Evolutionary conservation across 2,329 filamentous ascomycete genomes (phyloP).

Genomic region (Fusarium cyanostomum): DNA sequence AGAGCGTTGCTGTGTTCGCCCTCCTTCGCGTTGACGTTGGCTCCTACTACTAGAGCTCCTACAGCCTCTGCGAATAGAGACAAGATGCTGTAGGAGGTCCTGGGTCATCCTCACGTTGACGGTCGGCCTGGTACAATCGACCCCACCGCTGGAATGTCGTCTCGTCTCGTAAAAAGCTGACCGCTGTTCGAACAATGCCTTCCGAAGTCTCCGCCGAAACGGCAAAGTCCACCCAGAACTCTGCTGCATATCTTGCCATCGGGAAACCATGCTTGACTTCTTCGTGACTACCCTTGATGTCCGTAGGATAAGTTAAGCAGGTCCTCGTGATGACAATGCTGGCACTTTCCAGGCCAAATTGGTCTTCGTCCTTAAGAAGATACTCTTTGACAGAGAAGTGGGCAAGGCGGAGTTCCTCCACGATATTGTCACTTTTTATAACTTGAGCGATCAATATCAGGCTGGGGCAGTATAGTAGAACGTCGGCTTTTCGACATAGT

Average conservation of each 20-base stretch:
- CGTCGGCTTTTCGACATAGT: neutral
- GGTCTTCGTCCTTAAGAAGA: slow-evolving; percentile 12
- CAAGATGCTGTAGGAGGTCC: slow-evolving; percentile 6
- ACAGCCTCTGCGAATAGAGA: slow-evolving; percentile 15
- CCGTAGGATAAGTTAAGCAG: slow-evolving; percentile 35
- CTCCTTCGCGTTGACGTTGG: slow-evolving; percentile 8
- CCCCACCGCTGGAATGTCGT: slow-evolving; percentile 19
- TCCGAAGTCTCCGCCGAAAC: slow-evolving; percentile 5
- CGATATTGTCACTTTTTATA: neutral
- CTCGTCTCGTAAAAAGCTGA: slow-evolving; percentile 22
- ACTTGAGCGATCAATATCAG: slow-evolving; percentile 18
- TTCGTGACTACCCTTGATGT: slow-evolving; percentile 8
- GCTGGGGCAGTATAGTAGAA: slow-evolving; percentile 28
- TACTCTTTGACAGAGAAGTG: slow-evolving; percentile 43
- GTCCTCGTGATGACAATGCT: slow-evolving; percentile 32
- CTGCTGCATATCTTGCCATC: slow-evolving; percentile 32
- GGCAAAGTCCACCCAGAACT: slow-evolving; percentile 26
- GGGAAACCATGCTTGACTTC: slow-evolving; percentile 21
- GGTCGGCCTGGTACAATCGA: slow-evolving; percentile 14
- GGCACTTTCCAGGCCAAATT: slow-evolving; percentile 7
- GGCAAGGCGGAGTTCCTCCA: slow-evolving; percentile 34
- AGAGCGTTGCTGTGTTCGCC: slow-evolving; percentile 24
- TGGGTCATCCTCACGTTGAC: neutral
- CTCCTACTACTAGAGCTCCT: slow-evolving; percentile 15
- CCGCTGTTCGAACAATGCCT: neutral